Evolutionary conservation across 2,329 filamentous ascomycete species (phyloP), one percentile per base, ranked within the genome.

Genomic region (Sporothrix pallida): DNA sequence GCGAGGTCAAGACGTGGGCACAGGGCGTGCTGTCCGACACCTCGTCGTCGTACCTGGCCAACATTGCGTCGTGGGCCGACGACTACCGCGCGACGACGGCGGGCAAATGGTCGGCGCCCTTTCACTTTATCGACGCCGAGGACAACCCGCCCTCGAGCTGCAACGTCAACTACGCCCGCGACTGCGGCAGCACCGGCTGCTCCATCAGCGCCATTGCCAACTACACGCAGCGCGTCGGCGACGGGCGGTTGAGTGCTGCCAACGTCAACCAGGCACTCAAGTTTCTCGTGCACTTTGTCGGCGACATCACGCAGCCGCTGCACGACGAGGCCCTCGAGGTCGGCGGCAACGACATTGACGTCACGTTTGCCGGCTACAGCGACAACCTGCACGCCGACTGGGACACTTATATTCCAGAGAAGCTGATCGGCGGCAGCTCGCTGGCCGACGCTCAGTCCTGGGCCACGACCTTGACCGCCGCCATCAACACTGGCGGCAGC

Each of bases 361-460:
- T 91, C 6, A 81, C 80, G 1, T 91, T 88, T 78, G 80, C 85
- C 71, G 83, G 84, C 15, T 68, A 74, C 31, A 77, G 78, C 52
- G 87, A 86, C 42, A 91, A 91, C 78, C 83, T 91, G 6, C 89
- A 91, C 79, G 79, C 86, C 4, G 83, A 87, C 70, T 91, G 89
- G 89, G 89, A 91, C 78, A 88, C 85, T 6, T 81, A 84, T 69
- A 89, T 90, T 75, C 86, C 87, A 12, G 84, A 88, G 77, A 80
- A 81, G 70, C 79, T 83, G 48, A 78, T 81, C 0, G 83, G 83
- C 72, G 83, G 82, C 74, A 78, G 78, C 42, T 78, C 77, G 3
- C 77, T 82, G 58, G 63, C 80, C 26, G 78, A 81, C 2, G 84
- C 83, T 2, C 80, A 81, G 78, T 75, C 79, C 3, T 85, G 84